These are phyloP conservation scores for Astrephomene gubernaculifera DNA, from an alignment of 139 green algal species.

Conservation along the genomic window DNA sequence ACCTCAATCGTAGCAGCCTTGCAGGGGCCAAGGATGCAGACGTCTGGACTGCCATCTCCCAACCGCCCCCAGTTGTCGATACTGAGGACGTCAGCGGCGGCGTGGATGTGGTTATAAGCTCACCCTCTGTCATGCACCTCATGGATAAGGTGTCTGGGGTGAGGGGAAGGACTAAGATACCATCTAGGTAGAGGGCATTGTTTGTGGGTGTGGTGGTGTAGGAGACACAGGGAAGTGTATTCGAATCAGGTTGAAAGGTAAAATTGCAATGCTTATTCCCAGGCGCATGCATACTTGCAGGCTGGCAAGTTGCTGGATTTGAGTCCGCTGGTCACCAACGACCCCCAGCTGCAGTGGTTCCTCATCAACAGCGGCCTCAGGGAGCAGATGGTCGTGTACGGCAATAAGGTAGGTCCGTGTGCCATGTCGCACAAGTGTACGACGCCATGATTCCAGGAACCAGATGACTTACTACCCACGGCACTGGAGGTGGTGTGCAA, in stretches of 20 bases:
- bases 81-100: conserved; percentile 1
- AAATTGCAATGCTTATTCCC: too few relatives aligned
- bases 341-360: conserved; percentile 35
- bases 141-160: not conserved
- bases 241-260: too few relatives aligned
- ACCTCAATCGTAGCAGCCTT: conserved; percentile 15
- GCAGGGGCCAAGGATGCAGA: not conserved
- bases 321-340: not conserved
- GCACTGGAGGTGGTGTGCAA: too few relatives aligned
- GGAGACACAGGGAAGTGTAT: too few relatives aligned
- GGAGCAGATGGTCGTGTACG: conserved; percentile 38
- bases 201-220: too few relatives aligned
- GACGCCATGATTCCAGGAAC: too few relatives aligned
- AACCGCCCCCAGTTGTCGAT: not conserved
- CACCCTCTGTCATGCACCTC: not conserved
- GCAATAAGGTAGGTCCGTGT: conserved; percentile 21
- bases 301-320: conserved; percentile 38
- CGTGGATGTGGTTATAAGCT: conserved; percentile 7
- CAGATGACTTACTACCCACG: too few relatives aligned
- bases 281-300: too few relatives aligned
- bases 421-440: too few relatives aligned
- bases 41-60: not conserved
- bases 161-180: too few relatives aligned
- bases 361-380: not conserved
- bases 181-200: too few relatives aligned